Evolutionary conservation across 371 early-diverging fungal species (phyloP).

Genomic region (Fennellomyces sp.): DNA sequence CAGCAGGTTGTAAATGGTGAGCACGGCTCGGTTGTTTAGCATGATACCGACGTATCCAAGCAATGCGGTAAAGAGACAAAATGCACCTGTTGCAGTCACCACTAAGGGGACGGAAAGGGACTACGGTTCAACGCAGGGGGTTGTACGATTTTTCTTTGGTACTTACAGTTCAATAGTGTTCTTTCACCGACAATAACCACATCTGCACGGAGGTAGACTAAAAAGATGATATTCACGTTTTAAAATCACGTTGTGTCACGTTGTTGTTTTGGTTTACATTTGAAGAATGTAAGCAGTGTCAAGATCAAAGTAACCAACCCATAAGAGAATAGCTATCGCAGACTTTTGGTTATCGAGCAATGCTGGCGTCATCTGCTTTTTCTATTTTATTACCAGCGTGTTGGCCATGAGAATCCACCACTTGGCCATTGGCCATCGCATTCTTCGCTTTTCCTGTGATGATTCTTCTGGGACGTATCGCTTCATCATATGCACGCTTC

Average conservation of each 20-base stretch:
- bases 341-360: too few species aligned
- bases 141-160: not conserved
- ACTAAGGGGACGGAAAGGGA: constrained; percentile 26
- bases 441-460: constrained; percentile 30
- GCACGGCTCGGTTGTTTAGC: constrained; percentile 48
- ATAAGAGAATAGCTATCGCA: constrained; percentile 46
- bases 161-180: constrained; percentile 48
- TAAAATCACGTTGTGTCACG: too few species aligned
- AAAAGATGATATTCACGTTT: not conserved
- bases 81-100: constrained; percentile 45
- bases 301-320: constrained; percentile 40
- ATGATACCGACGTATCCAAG: constrained; percentile 60
- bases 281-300: constrained; percentile 43
- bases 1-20: constrained; percentile 52
- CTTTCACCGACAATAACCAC: constrained; percentile 47
- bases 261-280: constrained; percentile 33
- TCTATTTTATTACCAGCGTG: constrained; percentile 40
- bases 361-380: too few species aligned
- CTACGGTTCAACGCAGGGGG: too few species aligned
- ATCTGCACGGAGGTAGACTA: constrained; percentile 51
- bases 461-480: constrained; percentile 32
- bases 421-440: constrained; percentile 60
- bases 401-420: constrained; percentile 55
- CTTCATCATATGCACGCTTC: constrained; percentile 37
- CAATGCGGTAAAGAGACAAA: constrained; percentile 51